Evolutionary conservation across 1,284 basidiomycete species (phyloP).

Genomic region (Boletus smithii): DNA sequence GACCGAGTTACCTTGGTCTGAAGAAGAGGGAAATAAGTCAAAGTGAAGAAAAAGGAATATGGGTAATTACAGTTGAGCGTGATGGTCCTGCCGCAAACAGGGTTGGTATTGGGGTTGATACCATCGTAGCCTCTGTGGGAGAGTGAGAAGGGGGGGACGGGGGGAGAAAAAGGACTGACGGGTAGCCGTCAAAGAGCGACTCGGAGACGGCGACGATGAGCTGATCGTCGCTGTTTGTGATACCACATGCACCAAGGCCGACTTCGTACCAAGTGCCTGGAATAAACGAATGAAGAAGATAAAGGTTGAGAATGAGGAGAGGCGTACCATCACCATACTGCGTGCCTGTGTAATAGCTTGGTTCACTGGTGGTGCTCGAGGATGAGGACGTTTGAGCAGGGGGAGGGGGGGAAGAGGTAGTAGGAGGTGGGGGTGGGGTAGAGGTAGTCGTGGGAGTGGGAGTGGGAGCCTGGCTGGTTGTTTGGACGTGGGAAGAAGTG

Average conservation of each 20-base stretch:
- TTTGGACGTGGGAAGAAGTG: not conserved
- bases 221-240: conserved; percentile 51
- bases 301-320: not conserved
- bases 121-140: conserved; percentile 44
- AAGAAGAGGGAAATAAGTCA: conserved; percentile 3
- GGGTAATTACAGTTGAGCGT: conserved; percentile 40
- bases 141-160: not conserved
- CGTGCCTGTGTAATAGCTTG: conserved; percentile 42
- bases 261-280: conserved; percentile 54
- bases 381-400: conserved; percentile 18
- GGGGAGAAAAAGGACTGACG: conserved; percentile 43
- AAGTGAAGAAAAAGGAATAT: not conserved
- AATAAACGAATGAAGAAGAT: conserved; percentile 5
- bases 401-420: conserved; percentile 8
- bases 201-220: conserved; percentile 61
- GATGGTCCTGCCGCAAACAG: conserved; percentile 52
- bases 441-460: not conserved
- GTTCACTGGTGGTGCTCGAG: conserved; percentile 7
- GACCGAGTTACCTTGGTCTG: conserved; percentile 52
- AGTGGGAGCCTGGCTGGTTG: not conserved
- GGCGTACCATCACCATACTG: conserved; percentile 51
- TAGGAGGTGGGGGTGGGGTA: conserved; percentile 12
- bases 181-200: conserved; percentile 56
- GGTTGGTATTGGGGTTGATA: conserved; percentile 61
- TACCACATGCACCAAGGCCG: conserved; percentile 71